Evolutionary conservation across 148 eudicot species (phyloP).

Genomic region (Rhododendron kiyosumense): DNA sequence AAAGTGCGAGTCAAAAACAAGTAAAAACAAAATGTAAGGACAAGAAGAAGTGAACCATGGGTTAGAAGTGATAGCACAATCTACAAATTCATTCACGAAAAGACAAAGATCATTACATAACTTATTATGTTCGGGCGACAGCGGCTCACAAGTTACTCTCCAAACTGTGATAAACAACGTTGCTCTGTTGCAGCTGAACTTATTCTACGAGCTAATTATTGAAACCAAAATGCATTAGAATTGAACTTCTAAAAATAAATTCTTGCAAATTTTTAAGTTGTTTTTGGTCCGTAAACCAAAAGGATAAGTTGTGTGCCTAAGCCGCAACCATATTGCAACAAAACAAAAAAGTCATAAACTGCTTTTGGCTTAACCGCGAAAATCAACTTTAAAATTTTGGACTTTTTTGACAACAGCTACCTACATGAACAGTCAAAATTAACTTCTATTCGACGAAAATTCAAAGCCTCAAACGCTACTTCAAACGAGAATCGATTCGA

Average conservation of each 20-base stretch:
- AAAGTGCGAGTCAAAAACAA: background rate
- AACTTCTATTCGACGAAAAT: background rate
- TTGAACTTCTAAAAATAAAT: background rate
- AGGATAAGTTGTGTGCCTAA: background rate
- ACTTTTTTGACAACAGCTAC: background rate
- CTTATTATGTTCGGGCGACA: background rate
- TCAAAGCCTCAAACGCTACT: background rate
- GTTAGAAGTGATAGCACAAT: background rate
- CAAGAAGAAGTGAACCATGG: background rate
- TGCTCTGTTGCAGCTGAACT: background rate
- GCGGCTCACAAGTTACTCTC: background rate
- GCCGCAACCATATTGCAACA: background rate
- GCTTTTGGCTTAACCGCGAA: background rate
- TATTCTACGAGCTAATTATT: background rate
- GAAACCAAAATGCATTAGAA: background rate
- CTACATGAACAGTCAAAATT: background rate
- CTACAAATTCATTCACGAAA: background rate
- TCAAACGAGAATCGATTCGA: background rate
- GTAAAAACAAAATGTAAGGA: background rate
- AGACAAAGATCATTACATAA: background rate
- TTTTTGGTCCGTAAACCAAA: background rate
- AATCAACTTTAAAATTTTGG: background rate
- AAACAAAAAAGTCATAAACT: background rate
- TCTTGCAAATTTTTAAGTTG: background rate
- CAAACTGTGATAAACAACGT: background rate